Evolutionary conservation across 1,139 yeast species (phyloP).

Genomic region (Magnusiomyces tetraspermus): DNA sequence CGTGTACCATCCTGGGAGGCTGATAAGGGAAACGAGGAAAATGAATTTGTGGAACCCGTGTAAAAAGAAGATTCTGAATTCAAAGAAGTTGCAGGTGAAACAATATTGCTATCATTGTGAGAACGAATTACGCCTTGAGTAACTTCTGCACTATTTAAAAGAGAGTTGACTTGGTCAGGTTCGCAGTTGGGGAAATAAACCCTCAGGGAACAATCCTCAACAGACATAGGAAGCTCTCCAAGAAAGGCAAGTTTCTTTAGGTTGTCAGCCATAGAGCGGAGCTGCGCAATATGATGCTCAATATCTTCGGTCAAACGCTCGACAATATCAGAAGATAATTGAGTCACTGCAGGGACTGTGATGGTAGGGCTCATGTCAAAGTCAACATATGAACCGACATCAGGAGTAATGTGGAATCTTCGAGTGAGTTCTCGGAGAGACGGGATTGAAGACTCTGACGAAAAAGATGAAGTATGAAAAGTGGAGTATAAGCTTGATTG

Average conservation of each 20-base stretch:
- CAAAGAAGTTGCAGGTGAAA: conserved; percentile 8
- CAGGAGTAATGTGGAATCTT: conserved; percentile 11
- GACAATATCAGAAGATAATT: conserved; percentile 23
- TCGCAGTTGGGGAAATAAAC: conserved; percentile 34
- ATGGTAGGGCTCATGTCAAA: conserved; percentile 30
- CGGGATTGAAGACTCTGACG: conserved; percentile 4
- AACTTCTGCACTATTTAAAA: conserved; percentile 30
- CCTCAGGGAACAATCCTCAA: conserved; percentile 27
- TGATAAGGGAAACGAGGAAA: not conserved
- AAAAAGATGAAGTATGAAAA: not conserved
- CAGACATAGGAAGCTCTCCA: conserved; percentile 33
- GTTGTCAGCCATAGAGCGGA: conserved; percentile 25
- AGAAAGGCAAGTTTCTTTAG: conserved; percentile 26
- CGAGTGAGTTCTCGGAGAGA: conserved; percentile 10
- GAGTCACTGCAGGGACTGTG: conserved; percentile 23
- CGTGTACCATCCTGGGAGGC: not conserved
- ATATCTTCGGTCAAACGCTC: conserved; percentile 21
- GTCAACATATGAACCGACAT: conserved; percentile 25
- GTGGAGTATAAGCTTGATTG: conserved; percentile 3
- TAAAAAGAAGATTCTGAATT: not conserved
- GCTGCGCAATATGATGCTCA: conserved; percentile 21
- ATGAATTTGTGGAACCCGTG: not conserved
- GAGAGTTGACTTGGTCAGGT: conserved; percentile 25
- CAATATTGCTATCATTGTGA: conserved; percentile 6
- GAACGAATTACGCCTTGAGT: conserved; percentile 24